A percentile compares a stretch with the other conserved stretches of the same genome.
Conservation (phyloP, 306 rosid species). For the Prunus persica region Prunus_persica_NCBIv2 NC_034016.1:3062001-3062500, state of each 20-base stretch:
- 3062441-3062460: no score
- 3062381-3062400: constrained; percentile 67
- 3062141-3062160: constrained; percentile 72
- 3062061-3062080: constrained; percentile 76
- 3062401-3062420: constrained; percentile 47
- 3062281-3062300: constrained; percentile 82
- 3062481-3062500: background rate
- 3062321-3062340: constrained; percentile 90
- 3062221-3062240: constrained; percentile 54
- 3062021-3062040: constrained; percentile 85
- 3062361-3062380: constrained; percentile 63
- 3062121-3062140: constrained; percentile 69
- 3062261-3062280: constrained; percentile 48
- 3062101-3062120: constrained; percentile 86
- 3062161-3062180: constrained; percentile 79
- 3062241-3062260: constrained; percentile 54
- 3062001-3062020: constrained; percentile 75
- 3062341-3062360: constrained; percentile 64
- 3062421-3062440: background rate
- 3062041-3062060: constrained; percentile 76
- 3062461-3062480: background rate
- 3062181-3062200: constrained; percentile 89
- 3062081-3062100: constrained; percentile 91
- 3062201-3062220: constrained; percentile 87
- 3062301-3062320: constrained; percentile 60